Evolutionary conservation across 176 grass and related monocot genomes (phyloP).

Genomic region (Alopecurus myosuroides): DNA sequence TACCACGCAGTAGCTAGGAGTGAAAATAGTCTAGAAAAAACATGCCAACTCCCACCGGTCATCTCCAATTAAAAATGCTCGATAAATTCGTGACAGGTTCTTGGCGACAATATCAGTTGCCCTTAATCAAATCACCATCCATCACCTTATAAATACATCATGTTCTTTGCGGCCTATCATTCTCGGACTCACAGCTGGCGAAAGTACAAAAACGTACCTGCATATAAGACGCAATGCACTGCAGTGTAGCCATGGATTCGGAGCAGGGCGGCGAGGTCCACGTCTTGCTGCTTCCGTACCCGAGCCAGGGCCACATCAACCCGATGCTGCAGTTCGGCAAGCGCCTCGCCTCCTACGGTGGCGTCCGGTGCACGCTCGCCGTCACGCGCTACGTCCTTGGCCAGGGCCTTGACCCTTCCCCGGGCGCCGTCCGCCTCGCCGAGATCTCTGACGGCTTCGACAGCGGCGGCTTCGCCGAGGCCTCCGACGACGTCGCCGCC

Average conservation of each 20-base stretch:
- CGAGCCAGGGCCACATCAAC: too few relatives aligned
- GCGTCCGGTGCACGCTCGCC: slow-evolving; percentile 37
- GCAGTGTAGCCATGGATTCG: not conserved
- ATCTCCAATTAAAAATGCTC: not conserved
- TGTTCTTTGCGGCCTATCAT: too few relatives aligned
- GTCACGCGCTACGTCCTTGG: slow-evolving; percentile 37
- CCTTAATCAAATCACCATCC: too few relatives aligned
- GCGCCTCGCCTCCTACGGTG: slow-evolving; percentile 32
- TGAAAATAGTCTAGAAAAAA: not conserved
- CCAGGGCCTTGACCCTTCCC: not conserved
- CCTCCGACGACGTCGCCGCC: not conserved
- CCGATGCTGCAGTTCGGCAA: too few relatives aligned
- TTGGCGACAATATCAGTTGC: too few relatives aligned
- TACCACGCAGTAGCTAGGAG: not conserved
- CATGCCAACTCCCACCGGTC: not conserved
- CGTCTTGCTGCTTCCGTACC: slow-evolving; percentile 58
- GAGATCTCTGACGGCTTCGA: slow-evolving; percentile 44
- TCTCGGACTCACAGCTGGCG: too few relatives aligned
- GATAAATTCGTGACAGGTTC: too few relatives aligned
- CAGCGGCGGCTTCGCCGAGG: slow-evolving; percentile 18
- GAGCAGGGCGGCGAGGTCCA: not conserved
- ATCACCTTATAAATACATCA: not conserved
- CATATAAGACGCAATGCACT: too few relatives aligned
- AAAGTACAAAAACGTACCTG: too few relatives aligned
- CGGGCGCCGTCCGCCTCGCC: slow-evolving; percentile 19